Percentiles rank a stretch among this genome's conserved stretches.
phyloP scores from a whole-genome alignment of 176 grass and related monocot species.

The Paspalum vaginatum region DNA sequence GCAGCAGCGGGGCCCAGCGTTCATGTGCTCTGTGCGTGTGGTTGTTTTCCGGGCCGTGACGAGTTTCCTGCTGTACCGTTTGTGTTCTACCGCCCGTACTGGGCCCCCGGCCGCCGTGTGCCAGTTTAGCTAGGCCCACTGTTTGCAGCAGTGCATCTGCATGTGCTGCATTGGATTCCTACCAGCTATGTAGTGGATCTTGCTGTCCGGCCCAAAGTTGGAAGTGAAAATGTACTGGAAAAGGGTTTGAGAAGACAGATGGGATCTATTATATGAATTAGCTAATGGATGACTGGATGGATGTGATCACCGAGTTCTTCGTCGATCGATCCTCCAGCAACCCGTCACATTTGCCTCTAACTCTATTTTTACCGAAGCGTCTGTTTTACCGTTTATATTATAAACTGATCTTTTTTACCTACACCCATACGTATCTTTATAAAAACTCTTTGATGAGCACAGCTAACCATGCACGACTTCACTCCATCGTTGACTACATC shows the following conservation, averaged over 20 bases:
- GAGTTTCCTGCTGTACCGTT: constrained; percentile 14
- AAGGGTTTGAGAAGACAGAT: background rate
- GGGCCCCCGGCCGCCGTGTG: background rate
- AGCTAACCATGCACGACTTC: too few species aligned
- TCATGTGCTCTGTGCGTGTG: constrained; percentile 1
- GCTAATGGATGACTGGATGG: background rate
- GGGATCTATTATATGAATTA: background rate
- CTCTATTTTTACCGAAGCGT: too few species aligned
- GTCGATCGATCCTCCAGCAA: too few species aligned
- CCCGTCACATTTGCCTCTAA: too few species aligned
- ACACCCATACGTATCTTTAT: too few species aligned
- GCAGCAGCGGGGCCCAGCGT: background rate
- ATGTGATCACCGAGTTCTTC: background rate
- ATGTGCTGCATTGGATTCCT: constrained; percentile 32
- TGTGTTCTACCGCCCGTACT: background rate
- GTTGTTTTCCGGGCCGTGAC: background rate
- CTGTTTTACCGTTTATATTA: too few species aligned
- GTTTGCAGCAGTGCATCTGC: constrained; percentile 5
- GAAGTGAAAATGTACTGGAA: background rate
- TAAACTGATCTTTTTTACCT: too few species aligned
- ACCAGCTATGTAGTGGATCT: background rate
- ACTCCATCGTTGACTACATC: too few species aligned
- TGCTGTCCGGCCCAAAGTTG: background rate
- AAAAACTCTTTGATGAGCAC: too few species aligned
- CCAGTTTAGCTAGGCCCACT: constrained; percentile 26